A percentile compares a stretch with the other conserved stretches of the same genome.
phyloP scores from a whole-genome alignment of 163 green algal species.

The Scenedesmus sp. region DNA sequence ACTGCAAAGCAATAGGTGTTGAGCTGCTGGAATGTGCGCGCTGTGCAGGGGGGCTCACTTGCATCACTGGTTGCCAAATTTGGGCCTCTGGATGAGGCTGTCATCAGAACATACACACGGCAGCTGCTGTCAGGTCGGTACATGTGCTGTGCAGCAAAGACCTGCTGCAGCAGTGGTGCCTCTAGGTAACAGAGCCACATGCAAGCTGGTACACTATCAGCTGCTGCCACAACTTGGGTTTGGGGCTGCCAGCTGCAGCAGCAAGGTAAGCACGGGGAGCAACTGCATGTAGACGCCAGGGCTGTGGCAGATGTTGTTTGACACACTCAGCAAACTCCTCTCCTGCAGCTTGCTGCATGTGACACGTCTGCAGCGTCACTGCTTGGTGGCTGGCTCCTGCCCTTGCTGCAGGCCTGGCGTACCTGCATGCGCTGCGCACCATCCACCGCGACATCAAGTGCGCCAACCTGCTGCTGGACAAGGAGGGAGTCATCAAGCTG shows the following conservation, averaged over 20 bases:
- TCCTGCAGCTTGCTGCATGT: background rate
- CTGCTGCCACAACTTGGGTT: background rate
- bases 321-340: background rate
- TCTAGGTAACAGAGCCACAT: background rate
- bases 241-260: background rate
- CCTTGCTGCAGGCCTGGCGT: constrained; percentile 71
- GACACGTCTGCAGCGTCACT: background rate
- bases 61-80: constrained; percentile 84
- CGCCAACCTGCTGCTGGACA: constrained; percentile 96
- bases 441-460: constrained; percentile 91
- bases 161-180: background rate
- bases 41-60: constrained; percentile 92
- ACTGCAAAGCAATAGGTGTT: background rate
- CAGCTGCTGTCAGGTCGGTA: constrained; percentile 74
- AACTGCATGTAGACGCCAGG: background rate
- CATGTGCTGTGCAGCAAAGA: background rate
- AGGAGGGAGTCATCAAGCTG: constrained; percentile 92
- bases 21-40: background rate
- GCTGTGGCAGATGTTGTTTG: background rate
- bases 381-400: background rate
- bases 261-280: too few species aligned
- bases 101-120: constrained; percentile 81
- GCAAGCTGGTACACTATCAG: background rate
- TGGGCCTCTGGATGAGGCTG: constrained; percentile 69
- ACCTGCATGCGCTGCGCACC: constrained; percentile 80